Base-by-base conservation (phyloP, 148 eudicot genomes). In the Oxyria digyna region DNA sequence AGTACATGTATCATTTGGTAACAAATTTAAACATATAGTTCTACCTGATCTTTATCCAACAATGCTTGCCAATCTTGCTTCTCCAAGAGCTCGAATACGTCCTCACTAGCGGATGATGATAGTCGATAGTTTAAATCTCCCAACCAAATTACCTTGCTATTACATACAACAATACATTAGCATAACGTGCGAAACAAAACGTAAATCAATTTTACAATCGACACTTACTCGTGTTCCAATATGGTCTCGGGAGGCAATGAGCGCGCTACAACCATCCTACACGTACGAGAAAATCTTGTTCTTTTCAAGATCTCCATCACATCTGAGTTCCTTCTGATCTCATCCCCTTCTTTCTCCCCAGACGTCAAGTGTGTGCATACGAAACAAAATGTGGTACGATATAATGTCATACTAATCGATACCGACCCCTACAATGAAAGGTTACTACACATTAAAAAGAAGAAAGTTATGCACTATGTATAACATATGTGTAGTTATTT, bases 341-440 rank as follows among this genome's bases (percentile, higher is more conserved):
- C 85, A 3, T 85, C 87, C 14, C 89, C 81, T 40, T 83, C 87
- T 78, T 81, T 87, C 64, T 87, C 87, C 46, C 93, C 93, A 1
- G 93, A 87, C 26, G 87, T 80, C 72, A 87, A 74, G 77, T 87
- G 93, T 13, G 87, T 85, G 74, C 93, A 87, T 3, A 87, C 85
- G 15, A 87, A 87, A 71, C 93, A 87, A 66, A 87, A 80, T 23
- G 81, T 81, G 12, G 81, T 83, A n/a, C 69, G 72, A 38, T 83
- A 77, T 71, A 87, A 26, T 69, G 78, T 80, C 89, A 87, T 85
- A 63, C 93, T 87, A 29, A 87, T 81, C 3, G 93, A 87, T 67
- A 85, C 73, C 0, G 92, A 85, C 13, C 93, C 93, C 93, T 87
- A 54, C 12, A 35, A 27, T 13, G 9, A 31, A 14, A 29, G 31